phyloP scores from a whole-genome alignment of 2,329 filamentous ascomycete genomes.

The Penicillium aurantiogriseum region DNA sequence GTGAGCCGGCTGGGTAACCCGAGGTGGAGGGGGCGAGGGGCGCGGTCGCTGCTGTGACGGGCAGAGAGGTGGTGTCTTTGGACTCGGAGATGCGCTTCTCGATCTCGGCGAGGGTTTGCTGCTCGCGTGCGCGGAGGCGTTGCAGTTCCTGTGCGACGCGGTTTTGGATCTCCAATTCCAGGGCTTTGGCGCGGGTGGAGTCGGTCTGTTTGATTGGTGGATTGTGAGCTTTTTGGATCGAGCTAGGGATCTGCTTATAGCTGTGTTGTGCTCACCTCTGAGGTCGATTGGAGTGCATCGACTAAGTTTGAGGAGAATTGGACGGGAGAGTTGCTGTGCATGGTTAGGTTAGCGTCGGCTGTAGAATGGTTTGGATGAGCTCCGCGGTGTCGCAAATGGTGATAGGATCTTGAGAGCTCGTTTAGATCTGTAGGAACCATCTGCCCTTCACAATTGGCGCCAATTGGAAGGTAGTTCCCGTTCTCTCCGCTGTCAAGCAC shows the following conservation, averaged over 20 bases:
- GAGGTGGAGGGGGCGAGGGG: slow-evolving; percentile 22
- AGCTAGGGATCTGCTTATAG: slow-evolving; percentile 2
- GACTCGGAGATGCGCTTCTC: slow-evolving; percentile 58
- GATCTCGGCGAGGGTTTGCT: slow-evolving; percentile 65
- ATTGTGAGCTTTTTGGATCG: neutral
- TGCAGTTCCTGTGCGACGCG: slow-evolving; percentile 84
- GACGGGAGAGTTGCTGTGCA: slow-evolving; percentile 52
- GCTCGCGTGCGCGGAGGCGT: slow-evolving; percentile 69
- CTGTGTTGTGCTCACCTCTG: slow-evolving; percentile 64
- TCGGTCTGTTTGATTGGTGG: slow-evolving; percentile 65
- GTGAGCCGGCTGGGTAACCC: slow-evolving; percentile 29
- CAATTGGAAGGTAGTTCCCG: slow-evolving; percentile 9
- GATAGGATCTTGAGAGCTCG: neutral
- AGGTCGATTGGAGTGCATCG: slow-evolving; percentile 76
- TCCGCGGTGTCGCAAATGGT: neutral
- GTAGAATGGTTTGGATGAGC: neutral
- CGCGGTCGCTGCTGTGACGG: slow-evolving; percentile 28
- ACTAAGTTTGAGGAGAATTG: slow-evolving; percentile 78
- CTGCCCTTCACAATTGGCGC: slow-evolving; percentile 5
- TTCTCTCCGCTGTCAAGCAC: slow-evolving; percentile 6
- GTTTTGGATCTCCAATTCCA: slow-evolving; percentile 84
- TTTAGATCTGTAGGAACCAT: neutral
- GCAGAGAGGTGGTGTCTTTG: slow-evolving; percentile 31
- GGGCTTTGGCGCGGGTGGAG: slow-evolving; percentile 74
- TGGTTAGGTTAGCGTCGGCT: slow-evolving; percentile 11